A percentile compares a stretch with the other conserved stretches of the same genome.
phyloP scores from a whole-genome alignment of 208 protist species.

The Crithidia expoeki region DNA sequence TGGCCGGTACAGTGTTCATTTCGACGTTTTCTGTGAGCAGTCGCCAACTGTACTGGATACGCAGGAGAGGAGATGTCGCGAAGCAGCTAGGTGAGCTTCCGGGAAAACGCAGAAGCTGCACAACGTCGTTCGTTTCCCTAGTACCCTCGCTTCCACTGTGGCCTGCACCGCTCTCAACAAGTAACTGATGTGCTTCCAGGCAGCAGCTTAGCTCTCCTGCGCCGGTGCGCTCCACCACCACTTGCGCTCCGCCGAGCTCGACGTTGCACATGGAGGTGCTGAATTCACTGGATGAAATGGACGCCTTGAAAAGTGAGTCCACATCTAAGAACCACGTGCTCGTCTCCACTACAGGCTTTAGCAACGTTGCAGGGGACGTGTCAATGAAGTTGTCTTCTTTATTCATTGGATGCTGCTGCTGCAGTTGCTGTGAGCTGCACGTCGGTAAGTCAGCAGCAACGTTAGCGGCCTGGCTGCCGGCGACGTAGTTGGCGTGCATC shows the following conservation, averaged over 20 bases:
- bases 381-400: neutral
- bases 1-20: neutral
- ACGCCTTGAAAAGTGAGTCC: neutral
- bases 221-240: neutral
- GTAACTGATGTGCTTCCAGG: neutral
- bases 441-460: neutral
- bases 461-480: neutral
- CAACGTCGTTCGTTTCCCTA: neutral
- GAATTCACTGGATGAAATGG: neutral
- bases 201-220: constrained; percentile 12
- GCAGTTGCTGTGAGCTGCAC: neutral
- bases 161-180: neutral
- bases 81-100: neutral
- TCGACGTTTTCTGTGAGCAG: neutral
- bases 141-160: neutral
- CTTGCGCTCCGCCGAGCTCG: neutral
- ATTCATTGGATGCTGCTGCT: neutral
- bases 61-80: neutral
- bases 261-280: neutral
- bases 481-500: constrained; percentile 25
- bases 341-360: constrained; percentile 9
- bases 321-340: constrained; percentile 20
- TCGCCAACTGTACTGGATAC: constrained; percentile 22
- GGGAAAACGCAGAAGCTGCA: constrained; percentile 3
- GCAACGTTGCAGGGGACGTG: constrained; percentile 17